phyloP scores from a whole-genome alignment of 1,139 yeast species.

The Sugiyamaella neomexicana region DNA sequence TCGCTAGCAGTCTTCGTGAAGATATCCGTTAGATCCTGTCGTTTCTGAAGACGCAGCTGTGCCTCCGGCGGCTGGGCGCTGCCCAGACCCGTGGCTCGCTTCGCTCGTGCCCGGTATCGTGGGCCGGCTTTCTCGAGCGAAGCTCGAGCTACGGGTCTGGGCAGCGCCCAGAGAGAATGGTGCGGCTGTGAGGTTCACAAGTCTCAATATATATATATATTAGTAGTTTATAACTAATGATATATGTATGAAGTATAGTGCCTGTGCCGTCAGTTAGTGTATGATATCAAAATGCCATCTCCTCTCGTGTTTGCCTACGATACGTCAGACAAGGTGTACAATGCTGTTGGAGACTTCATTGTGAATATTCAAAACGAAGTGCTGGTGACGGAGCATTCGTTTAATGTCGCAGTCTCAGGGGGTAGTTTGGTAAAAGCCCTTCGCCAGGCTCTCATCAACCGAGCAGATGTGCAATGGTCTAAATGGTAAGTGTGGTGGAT shows the following conservation, averaged over 20 bases:
- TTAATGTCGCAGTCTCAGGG: conserved; percentile 83
- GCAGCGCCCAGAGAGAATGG: no score
- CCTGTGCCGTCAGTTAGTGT: not conserved
- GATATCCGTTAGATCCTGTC: not conserved
- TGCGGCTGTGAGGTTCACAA: not conserved
- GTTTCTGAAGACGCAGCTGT: no score
- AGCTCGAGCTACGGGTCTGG: no score
- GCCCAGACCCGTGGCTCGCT: conserved; percentile 7
- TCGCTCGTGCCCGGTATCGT: not conserved
- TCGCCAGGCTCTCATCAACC: conserved; percentile 65
- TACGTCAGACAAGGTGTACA: conserved; percentile 32
- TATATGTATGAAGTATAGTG: no score
- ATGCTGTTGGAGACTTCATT: conserved; percentile 88
- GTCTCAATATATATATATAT: not conserved
- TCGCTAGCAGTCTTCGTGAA: conserved; percentile 13
- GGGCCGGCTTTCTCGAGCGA: not conserved
- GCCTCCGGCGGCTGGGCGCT: conserved; percentile 7
- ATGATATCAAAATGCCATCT: conserved; percentile 24
- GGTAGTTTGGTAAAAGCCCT: conserved; percentile 84
- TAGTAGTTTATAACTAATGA: not conserved
- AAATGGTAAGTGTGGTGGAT: conserved; percentile 49
- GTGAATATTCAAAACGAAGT: conserved; percentile 76
- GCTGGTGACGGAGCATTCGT: conserved; percentile 43
- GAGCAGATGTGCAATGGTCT: conserved; percentile 57
- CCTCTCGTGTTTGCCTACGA: conserved; percentile 32